These are phyloP conservation scores for Pholiota molesta DNA, from an alignment of 768 basidiomycete species.

Conservation along the genomic window DNA sequence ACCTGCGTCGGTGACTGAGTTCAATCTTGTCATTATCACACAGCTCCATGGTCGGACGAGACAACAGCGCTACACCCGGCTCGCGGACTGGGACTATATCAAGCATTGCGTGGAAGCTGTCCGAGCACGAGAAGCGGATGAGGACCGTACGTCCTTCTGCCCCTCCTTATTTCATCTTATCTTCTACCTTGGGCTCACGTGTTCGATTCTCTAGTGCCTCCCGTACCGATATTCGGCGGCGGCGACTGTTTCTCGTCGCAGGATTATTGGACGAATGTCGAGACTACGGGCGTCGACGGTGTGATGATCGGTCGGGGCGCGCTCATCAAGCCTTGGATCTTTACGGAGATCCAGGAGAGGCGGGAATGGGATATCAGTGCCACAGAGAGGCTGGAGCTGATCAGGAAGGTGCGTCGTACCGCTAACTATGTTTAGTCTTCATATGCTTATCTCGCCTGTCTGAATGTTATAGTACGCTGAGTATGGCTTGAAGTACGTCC, in stretches of 20 bases:
- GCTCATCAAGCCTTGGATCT: conserved; percentile 95
- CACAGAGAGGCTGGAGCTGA: conserved; percentile 77
- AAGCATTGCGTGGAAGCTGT: conserved; percentile 84
- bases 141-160: conserved; percentile 55
- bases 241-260: conserved; percentile 93
- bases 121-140: conserved; percentile 67
- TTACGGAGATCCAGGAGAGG: conserved; percentile 91
- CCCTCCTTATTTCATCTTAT: neutral
- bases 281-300: conserved; percentile 86
- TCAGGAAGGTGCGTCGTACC: conserved; percentile 61
- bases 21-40: neutral
- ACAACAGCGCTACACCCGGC: conserved; percentile 90
- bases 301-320: conserved; percentile 96
- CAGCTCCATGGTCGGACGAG: conserved; percentile 96
- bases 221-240: conserved; percentile 95
- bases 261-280: conserved; percentile 78
- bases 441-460: neutral
- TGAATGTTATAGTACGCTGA: conserved; percentile 68
- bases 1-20: neutral
- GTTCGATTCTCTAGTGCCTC: conserved; percentile 51
- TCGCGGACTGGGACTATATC: conserved; percentile 96
- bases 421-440: neutral
- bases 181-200: conserved; percentile 2
- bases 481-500: conserved; percentile 72
- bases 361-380: conserved; percentile 94